phyloP scores from a whole-genome alignment of 208 protist genomes.

The Leishmania amazonensis region DNA sequence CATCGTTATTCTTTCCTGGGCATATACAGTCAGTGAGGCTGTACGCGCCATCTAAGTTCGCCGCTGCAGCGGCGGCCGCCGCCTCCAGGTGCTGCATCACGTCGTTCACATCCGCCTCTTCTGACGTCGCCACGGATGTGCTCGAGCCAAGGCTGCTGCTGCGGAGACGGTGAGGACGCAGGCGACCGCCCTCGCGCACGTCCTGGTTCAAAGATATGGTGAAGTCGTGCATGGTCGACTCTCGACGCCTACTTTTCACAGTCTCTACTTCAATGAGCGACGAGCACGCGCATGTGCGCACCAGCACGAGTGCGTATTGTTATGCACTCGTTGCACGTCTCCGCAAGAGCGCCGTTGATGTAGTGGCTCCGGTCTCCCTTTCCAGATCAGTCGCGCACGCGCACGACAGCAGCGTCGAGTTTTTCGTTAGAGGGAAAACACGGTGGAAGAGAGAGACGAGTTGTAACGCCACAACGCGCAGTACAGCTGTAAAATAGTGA shows the following conservation, averaged over 20 bases:
- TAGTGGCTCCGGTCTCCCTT: neutral
- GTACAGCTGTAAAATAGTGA: neutral
- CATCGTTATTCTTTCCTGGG: neutral
- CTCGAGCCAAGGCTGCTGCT: neutral
- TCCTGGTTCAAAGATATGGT: neutral
- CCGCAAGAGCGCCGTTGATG: neutral
- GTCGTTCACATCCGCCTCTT: neutral
- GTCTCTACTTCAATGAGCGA: neutral
- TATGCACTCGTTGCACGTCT: neutral
- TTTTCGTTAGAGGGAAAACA: neutral
- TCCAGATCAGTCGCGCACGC: neutral
- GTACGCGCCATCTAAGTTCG: neutral
- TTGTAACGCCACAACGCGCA: too few relatives aligned
- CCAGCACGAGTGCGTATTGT: neutral
- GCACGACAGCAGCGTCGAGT: neutral
- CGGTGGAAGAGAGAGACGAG: neutral
- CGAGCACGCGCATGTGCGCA: neutral
- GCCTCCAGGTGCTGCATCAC: constrained; percentile 7
- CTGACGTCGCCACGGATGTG: neutral
- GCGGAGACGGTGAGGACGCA: neutral
- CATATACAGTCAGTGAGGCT: neutral
- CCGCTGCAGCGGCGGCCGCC: constrained; percentile 1
- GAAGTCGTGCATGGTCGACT: neutral
- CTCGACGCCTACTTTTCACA: neutral
- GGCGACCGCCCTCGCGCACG: neutral